phyloP scores from a whole-genome alignment of 257 asterid species.

The Gynochthodes officinalis region DNA sequence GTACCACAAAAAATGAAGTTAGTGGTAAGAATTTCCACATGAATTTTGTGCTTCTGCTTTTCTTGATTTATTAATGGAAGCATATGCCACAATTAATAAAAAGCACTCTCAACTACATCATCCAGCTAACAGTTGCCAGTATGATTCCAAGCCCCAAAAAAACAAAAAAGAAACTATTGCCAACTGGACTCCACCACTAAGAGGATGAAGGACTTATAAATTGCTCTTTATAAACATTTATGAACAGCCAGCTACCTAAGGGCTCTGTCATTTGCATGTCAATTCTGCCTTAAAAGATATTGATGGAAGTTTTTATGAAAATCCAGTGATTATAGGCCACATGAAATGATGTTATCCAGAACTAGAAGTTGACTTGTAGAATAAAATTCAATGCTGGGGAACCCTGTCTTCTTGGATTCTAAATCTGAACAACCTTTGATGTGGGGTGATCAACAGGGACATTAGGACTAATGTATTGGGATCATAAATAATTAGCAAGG shows the following conservation, averaged over 20 bases:
- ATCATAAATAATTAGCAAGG: neutral
- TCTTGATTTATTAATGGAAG: neutral
- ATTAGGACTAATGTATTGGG: neutral
- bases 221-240: slow-evolving; percentile 8
- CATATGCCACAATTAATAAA: neutral
- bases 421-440: neutral
- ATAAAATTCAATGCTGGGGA: neutral
- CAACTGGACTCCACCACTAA: neutral
- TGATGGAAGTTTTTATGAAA: neutral
- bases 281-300: slow-evolving; percentile 18
- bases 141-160: too few species aligned
- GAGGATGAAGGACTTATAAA: neutral
- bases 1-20: neutral
- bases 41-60: neutral
- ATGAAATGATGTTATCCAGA: slow-evolving; percentile 16
- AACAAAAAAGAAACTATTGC: too few species aligned
- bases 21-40: neutral
- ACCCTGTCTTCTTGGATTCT: neutral
- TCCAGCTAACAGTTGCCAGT: too few species aligned
- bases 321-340: slow-evolving; percentile 13
- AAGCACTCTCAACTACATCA: neutral
- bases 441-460: neutral
- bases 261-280: slow-evolving; percentile 1
- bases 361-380: neutral
- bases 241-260: slow-evolving; percentile 12